Conservation (phyloP, 495 filamentous ascomycete species). For the Penicillium silybi region DNA sequence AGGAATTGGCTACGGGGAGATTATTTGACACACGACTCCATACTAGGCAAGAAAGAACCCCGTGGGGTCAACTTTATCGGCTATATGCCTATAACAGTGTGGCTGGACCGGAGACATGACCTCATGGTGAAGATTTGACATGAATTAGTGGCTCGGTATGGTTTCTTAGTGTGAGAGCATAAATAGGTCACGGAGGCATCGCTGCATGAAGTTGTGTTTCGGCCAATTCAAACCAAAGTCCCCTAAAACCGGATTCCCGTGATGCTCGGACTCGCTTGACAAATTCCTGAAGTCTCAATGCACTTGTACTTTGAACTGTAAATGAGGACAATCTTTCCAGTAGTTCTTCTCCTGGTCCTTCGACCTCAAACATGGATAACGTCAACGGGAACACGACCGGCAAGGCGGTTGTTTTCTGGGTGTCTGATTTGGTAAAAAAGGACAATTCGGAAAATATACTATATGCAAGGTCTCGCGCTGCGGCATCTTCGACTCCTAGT, state of each 20-base stretch:
- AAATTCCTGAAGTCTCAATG: conserved; percentile 19
- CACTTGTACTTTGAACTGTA: conserved; percentile 21
- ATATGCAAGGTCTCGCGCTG: conserved; percentile 17
- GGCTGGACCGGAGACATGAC: background rate
- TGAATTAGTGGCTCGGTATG: background rate
- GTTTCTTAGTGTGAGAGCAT: background rate
- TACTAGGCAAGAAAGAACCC: background rate
- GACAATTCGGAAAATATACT: conserved; percentile 24
- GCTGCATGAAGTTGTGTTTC: conserved; percentile 26
- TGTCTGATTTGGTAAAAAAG: conserved; percentile 16
- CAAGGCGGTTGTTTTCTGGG: conserved; percentile 16
- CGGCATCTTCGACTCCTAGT: conserved; percentile 21
- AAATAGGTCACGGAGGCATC: conserved; percentile 16
- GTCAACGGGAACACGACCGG: conserved; percentile 26
- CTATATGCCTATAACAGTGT: background rate
- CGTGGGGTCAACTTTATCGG: background rate
- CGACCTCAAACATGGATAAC: conserved; percentile 27
- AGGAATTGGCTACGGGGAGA: background rate
- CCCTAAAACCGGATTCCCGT: conserved; percentile 17
- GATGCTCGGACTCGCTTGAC: conserved; percentile 20
- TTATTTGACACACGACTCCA: background rate
- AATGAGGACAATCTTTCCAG: conserved; percentile 17
- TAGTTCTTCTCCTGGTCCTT: conserved; percentile 21
- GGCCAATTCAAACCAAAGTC: conserved; percentile 28
- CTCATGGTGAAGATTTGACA: background rate